Percentiles rank a stretch among this genome's conserved stretches.
Conservation (phyloP, 2,329 filamentous ascomycete species). For the Talaromyces funiculosus region DNA sequence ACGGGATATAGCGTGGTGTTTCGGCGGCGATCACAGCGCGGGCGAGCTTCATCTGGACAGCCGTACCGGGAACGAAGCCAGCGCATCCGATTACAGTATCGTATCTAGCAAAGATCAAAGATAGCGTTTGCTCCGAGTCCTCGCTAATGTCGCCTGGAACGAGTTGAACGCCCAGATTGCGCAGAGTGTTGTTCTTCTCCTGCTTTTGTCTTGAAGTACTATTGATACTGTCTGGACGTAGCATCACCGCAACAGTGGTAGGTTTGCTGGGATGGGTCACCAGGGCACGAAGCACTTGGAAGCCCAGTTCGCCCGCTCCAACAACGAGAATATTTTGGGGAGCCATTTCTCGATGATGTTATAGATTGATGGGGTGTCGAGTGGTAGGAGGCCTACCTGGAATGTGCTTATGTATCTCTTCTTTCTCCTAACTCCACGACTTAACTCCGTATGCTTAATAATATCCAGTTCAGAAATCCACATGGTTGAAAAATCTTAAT, state of each 20-base stretch:
- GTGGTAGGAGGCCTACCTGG: background rate
- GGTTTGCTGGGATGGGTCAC: background rate
- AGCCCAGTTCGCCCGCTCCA: constrained; percentile 6
- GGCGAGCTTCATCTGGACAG: constrained; percentile 55
- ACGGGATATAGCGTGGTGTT: constrained; percentile 56
- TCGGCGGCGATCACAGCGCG: constrained; percentile 50
- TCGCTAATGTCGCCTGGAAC: background rate
- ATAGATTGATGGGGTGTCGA: background rate
- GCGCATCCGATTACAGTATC: constrained; percentile 52
- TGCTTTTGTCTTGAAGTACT: background rate
- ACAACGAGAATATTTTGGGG: constrained; percentile 3
- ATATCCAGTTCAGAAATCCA: background rate
- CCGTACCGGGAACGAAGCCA: constrained; percentile 53
- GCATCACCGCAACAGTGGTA: background rate
- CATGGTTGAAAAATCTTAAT: background rate
- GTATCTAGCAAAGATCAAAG: background rate
- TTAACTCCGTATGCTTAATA: background rate
- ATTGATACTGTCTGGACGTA: background rate
- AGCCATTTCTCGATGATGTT: background rate
- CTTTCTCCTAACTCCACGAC: background rate
- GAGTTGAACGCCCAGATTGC: background rate
- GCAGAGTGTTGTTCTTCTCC: background rate
- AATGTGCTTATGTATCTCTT: background rate
- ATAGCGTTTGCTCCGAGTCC: background rate
- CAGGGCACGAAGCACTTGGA: background rate